These are phyloP conservation scores for Ceratobasidium sp. DNA, from an alignment of 1,284 basidiomycete genomes.

Conservation along the genomic window DNA sequence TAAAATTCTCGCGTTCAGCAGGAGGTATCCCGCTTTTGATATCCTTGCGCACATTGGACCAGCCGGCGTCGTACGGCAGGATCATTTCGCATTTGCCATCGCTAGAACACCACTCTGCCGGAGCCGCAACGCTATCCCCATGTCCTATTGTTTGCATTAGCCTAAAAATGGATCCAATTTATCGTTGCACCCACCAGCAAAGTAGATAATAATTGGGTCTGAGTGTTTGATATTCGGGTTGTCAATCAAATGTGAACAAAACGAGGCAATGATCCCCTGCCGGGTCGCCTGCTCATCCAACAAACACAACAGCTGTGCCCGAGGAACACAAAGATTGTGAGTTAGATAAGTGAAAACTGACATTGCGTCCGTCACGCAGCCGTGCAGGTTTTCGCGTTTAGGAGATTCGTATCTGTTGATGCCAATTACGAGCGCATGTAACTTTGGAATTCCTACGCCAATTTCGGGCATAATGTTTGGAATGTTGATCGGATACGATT, in stretches of 20 bases:
- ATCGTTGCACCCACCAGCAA: not conserved
- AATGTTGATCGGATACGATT: no score
- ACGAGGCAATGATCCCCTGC: slow-evolving; percentile 11
- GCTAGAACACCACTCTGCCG: not conserved
- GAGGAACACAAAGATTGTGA: not conserved
- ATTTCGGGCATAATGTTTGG: no score
- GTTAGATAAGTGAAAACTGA: not conserved
- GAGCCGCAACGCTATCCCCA: not conserved
- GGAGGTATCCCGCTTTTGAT: not conserved
- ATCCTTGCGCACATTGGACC: not conserved
- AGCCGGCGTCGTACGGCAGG: slow-evolving; percentile 24
- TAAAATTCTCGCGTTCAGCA: not conserved
- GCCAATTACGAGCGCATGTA: slow-evolving; percentile 27
- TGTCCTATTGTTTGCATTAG: slow-evolving; percentile 1
- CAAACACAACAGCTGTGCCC: not conserved
- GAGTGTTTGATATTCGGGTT: slow-evolving; percentile 2
- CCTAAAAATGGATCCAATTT: no score
- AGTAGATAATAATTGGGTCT: slow-evolving; percentile 31
- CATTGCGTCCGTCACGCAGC: slow-evolving; percentile 14
- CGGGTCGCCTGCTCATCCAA: slow-evolving; percentile 28
- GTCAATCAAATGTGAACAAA: not conserved
- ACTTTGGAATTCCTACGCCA: not conserved
- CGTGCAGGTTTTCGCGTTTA: not conserved
- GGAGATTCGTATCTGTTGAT: slow-evolving; percentile 4
- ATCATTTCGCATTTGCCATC: not conserved